These are phyloP conservation scores for Takashimella tepidaria DNA, from an alignment of 1,284 basidiomycete genomes.

Conservation along the genomic window DNA sequence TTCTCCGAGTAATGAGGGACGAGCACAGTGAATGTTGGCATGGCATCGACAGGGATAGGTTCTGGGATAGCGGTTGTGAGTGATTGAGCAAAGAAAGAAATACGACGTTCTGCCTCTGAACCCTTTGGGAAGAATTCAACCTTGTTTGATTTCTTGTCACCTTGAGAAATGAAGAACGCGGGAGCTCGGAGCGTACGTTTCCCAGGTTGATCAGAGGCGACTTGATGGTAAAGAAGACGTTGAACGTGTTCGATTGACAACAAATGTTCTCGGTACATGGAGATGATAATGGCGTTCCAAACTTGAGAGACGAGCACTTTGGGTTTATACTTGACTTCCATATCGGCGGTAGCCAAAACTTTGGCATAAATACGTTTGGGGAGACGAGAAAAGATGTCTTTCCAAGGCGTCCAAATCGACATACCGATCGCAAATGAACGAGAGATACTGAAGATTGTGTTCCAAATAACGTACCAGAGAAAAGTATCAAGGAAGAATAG, in stretches of 20 bases:
- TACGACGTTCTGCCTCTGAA: conserved; percentile 87
- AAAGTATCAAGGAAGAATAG: conserved; percentile 97
- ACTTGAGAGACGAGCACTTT: conserved; percentile 96
- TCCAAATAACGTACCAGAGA: conserved; percentile 93
- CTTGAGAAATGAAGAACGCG: conserved; percentile 89
- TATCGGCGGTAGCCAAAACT: conserved; percentile 79
- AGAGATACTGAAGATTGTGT: conserved; percentile 85
- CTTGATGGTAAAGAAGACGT: conserved; percentile 89
- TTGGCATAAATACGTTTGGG: conserved; percentile 95
- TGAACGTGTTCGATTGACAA: conserved; percentile 93
- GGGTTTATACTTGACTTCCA: conserved; percentile 96
- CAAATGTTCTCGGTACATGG: conserved; percentile 98
- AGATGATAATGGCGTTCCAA: conserved; percentile 97
- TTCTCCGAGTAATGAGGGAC: conserved; percentile 96
- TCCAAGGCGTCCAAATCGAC: conserved; percentile 96
- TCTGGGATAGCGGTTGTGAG: conserved; percentile 84
- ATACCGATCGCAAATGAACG: conserved; percentile 85
- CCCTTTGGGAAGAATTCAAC: conserved; percentile 90
- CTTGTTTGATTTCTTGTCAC: conserved; percentile 66
- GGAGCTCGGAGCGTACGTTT: conserved; percentile 84
- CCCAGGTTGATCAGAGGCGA: conserved; percentile 73
- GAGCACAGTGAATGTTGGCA: conserved; percentile 95
- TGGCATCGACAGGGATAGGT: conserved; percentile 85
- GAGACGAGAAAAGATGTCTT: conserved; percentile 83
- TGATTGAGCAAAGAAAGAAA: conserved; percentile 94